Evolutionary conservation across 2,329 filamentous ascomycete genomes (phyloP).

Genomic region (Ceratocystis eucalypticola): DNA sequence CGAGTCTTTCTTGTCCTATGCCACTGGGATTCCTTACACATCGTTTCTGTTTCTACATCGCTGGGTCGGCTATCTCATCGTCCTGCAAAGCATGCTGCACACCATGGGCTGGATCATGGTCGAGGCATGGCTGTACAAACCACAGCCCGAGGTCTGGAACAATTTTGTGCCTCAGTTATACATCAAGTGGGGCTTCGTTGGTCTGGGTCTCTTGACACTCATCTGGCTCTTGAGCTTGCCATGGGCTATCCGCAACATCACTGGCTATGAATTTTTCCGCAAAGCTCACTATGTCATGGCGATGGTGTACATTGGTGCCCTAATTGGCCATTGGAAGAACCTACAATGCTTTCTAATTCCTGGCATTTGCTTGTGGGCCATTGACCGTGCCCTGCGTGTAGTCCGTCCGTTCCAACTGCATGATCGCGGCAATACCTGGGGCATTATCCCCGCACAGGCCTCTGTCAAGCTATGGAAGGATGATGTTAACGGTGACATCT

Average conservation of each 20-base stretch:
- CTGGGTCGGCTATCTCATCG: constrained; percentile 62
- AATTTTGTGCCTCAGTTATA: constrained; percentile 51
- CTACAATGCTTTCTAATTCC: constrained; percentile 57
- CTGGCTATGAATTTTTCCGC: constrained; percentile 66
- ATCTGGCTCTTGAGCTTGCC: constrained; percentile 46
- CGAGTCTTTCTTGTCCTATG: constrained; percentile 54
- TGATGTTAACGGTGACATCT: constrained; percentile 43
- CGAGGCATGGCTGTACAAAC: constrained; percentile 54
- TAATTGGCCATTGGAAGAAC: constrained; percentile 60
- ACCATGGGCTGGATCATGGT: constrained; percentile 59
- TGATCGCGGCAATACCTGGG: constrained; percentile 30
- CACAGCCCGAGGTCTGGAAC: constrained; percentile 47
- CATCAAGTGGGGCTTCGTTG: constrained; percentile 60
- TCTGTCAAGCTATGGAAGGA: constrained; percentile 41
- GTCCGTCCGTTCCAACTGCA: constrained; percentile 48
- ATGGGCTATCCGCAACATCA: constrained; percentile 42
- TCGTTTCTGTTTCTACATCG: constrained; percentile 66
- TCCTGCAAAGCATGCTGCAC: constrained; percentile 53
- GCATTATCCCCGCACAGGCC: constrained; percentile 20
- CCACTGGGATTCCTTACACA: constrained; percentile 64
- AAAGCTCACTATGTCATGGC: constrained; percentile 62
- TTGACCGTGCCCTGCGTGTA: constrained; percentile 49
- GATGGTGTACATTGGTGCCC: constrained; percentile 60
- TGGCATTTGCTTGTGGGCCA: constrained; percentile 47
- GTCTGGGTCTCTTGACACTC: constrained; percentile 48